Percentiles rank a stretch among this genome's conserved stretches.
Evolutionary conservation across 208 protist species (phyloP).

Genomic region (Trypanosoma theileri): DNA sequence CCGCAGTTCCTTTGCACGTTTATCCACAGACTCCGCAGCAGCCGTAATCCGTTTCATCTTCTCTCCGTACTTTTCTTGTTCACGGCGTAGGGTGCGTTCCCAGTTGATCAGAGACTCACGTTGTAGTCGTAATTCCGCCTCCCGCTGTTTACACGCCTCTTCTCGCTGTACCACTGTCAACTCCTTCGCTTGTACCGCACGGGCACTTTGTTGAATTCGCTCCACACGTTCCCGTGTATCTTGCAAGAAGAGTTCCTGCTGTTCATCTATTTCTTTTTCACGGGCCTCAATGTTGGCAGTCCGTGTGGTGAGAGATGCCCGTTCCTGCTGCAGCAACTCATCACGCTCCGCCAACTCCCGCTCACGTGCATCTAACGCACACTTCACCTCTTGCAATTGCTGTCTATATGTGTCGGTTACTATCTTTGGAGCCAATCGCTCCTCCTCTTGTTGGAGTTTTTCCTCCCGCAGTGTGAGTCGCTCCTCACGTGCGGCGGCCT

Average conservation of each 20-base stretch:
- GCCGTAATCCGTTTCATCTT: not conserved
- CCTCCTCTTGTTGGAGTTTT: not conserved
- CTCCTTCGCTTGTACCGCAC: slow-evolving; percentile 7
- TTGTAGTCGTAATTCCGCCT: slow-evolving; percentile 5
- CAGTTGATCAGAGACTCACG: slow-evolving; percentile 3
- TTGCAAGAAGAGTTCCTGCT: slow-evolving; percentile 14
- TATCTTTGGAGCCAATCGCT: slow-evolving; percentile 1
- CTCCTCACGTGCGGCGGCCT: not conserved
- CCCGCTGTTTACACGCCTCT: not conserved
- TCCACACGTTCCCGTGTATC: slow-evolving; percentile 11
- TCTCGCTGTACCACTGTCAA: not conserved
- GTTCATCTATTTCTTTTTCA: slow-evolving; percentile 5
- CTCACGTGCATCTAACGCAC: not conserved
- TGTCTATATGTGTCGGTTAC: not conserved
- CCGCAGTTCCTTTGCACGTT: not conserved
- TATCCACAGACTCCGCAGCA: not conserved
- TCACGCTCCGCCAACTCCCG: not conserved
- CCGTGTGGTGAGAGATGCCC: not conserved
- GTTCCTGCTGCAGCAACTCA: not conserved
- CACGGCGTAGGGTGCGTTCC: slow-evolving; percentile 3
- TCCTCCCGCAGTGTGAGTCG: slow-evolving; percentile 1
- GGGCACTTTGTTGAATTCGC: slow-evolving; percentile 15
- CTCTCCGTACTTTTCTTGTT: slow-evolving; percentile 3
- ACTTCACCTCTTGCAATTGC: slow-evolving; percentile 1
- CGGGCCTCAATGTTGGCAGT: slow-evolving; percentile 5